Evolutionary conservation across 2,329 filamentous ascomycete genomes (phyloP), one percentile per base, ranked within the genome.

Genomic region (Leptographium radiaticola): DNA sequence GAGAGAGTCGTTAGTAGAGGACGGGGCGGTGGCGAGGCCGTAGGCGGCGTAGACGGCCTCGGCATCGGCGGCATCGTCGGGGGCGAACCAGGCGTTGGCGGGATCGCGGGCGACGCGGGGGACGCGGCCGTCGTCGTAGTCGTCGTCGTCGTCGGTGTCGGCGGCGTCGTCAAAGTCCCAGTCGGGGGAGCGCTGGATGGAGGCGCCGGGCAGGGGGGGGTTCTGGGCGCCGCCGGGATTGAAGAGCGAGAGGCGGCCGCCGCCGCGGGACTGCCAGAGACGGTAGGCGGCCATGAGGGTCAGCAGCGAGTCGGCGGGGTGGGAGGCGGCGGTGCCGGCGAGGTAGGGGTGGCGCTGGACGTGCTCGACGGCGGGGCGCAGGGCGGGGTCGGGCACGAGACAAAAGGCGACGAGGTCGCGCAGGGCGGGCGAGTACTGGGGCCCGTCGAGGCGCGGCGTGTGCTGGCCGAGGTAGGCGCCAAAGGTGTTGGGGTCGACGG

Each of bases 221-320:
- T 70, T 75, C 58, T 80, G 77, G 4, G 80, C 80, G 55, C 80
- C 81, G 25, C 76, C 76, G 4, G 72, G 66, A 7, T 74, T 74
- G 58, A 84, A 84, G 1, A 85, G 69, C 9, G 81, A 84, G 57
- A 77, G 79, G 44, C 87, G 77, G 59, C 79, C 80, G 30, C 86
- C 86, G 31, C 87, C 87, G 59, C 80, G 77, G 8, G 81, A 76
- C 65, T 90, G 86, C 86, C 86, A 91, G n/a, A 82, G 64, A 62
- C 81, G 83, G 68, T 86, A 91, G 12, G 80, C 81, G 58, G 80
- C 78, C 10, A 91, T 82, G 1, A 91, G 73, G 55, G 80, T 73
- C 2, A 79, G 70, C 2, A 90, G 74, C 4, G 73, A 75, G 0
- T 75, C 75, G 0, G 83, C 81, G 0, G 87, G 86, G 61, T 86